phyloP scores from a whole-genome alignment of 1,284 basidiomycete species.

The Lentinula novae-zelandiae region DNA sequence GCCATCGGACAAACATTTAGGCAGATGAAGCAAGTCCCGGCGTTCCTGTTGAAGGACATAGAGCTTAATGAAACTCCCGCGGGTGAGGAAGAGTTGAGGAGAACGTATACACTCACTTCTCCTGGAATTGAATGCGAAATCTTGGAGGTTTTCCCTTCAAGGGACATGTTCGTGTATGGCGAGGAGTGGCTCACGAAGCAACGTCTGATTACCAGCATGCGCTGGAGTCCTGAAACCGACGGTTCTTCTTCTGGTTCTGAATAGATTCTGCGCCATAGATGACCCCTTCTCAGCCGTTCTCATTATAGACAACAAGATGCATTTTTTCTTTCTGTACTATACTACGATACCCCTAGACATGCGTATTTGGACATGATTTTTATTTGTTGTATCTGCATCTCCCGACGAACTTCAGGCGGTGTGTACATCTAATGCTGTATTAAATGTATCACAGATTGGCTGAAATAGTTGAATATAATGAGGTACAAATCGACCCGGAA shows the following conservation, averaged over 20 bases:
- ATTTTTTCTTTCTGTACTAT: neutral
- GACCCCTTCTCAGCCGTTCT: neutral
- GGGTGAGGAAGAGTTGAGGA: constrained; percentile 31
- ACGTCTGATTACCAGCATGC: neutral
- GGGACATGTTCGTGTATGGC: constrained; percentile 57
- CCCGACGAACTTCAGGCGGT: neutral
- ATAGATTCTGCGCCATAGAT: neutral
- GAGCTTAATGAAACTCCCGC: constrained; percentile 22
- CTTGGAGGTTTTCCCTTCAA: constrained; percentile 59
- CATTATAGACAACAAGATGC: neutral
- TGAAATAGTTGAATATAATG: neutral
- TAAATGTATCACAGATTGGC: neutral
- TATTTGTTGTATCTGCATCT: neutral
- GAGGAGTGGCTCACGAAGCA: constrained; percentile 38
- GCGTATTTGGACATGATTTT: neutral
- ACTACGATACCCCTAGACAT: neutral
- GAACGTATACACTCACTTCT: constrained; percentile 55
- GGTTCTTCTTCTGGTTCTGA: neutral
- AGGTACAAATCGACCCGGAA: neutral
- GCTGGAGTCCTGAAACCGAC: neutral
- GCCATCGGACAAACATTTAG: constrained; percentile 73
- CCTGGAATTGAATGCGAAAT: constrained; percentile 63
- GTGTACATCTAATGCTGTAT: neutral
- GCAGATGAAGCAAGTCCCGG: constrained; percentile 46
- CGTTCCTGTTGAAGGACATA: constrained; percentile 45